Evolutionary conservation across 2,329 filamentous ascomycete species (phyloP), one percentile per base, ranked within the genome.

Genomic region (Daldinia sp.): DNA sequence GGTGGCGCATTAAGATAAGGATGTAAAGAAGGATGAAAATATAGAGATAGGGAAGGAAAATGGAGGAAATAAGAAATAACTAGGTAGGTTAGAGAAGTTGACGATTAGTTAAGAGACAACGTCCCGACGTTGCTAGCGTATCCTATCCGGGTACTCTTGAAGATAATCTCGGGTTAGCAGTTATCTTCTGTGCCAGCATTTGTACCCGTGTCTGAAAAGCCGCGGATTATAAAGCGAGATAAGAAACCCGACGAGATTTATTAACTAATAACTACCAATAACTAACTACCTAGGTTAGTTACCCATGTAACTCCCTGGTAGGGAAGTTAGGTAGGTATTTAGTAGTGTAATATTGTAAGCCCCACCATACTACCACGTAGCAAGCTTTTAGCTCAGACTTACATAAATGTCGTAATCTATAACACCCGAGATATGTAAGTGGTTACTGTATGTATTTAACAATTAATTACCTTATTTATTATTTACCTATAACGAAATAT

Each of bases 101-200:
- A n/a, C n/a, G 11, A 23, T 4, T 4, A n/a, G 34, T 45, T 47
- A 45, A 25, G 34, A 35, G 45, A 41, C 32, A 27, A 21, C 43
- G 29, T 3, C 30, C 8, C 27, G 8, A 37, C 27, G 19, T 13
- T n/a, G n/a, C 27, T 34, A 35, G 19, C 27, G 50, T 61, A 55
- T 21, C 50, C 53, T 48, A n/a, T n/a, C 55, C 50, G 35, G 57
- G 57, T 54, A 54, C n/a, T 39, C 35, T 60, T 50, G 57, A 53
- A 34, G 50, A 34, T 48, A 50, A 32, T 34, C 39, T 43, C 57
- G 57, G 57, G 27, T 21, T 32, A 21, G 30, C 10, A 49, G 41
- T 15, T 47, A 47, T 47, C 41, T 29, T 19, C n/a, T n/a, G n/a
- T n/a, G n/a, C n/a, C n/a, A n/a, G n/a, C n/a, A n/a, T 27, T 27